Evolutionary conservation across 345 rosid species (phyloP), one percentile per base, ranked within the genome.

Genomic region (Bruguiera gymnorhiza): DNA sequence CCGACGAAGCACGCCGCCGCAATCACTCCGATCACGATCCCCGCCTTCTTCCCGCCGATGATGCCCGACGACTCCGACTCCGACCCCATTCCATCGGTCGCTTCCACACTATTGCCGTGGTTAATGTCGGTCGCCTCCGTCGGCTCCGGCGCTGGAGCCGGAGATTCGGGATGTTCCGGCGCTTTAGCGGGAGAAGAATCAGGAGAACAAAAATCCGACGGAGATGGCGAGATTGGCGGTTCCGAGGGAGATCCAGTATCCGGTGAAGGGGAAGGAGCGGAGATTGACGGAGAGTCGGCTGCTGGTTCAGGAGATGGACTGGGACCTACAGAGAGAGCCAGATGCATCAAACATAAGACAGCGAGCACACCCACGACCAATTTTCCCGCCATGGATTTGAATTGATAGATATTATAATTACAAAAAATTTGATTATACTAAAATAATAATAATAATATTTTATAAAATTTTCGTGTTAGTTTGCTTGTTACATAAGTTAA

Each of bases 41-140:
- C 93, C 0, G 85, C 90, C 78, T 83, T 88, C 79, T 84, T 76
- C 37, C 93, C 92, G 18, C 87, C 84, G 73, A 80, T 73, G 71
- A 78, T 75, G 66, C 87, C 84, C 6, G 60, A 73, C 3, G 83
- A 59, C 60, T 2, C 2, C 2, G 52, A 36, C 46, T 39, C 70
- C 21, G 67, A 24, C 24, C 24, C 24, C 24, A 24, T 72, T 6
- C 32, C 69, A 3, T 30, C 65, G 3, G 72, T 75, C 9, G 80
- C 82, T 1, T 68, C 75, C 46, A 60, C 50, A 68, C 68, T 62
- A n/a, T 72, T 63, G 63, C 67, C 76, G 79, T 76, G 75, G 74
- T 19, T 77, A 10, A 76, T 6, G 56, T 78, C 82, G 67, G 70
- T 62, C 26, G 70, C 76, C 31, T 71, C 76, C 24, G 58, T 3